Base-by-base conservation (phyloP, 805 yeast genomes). In the Yarrowia keelungensis region DNA sequence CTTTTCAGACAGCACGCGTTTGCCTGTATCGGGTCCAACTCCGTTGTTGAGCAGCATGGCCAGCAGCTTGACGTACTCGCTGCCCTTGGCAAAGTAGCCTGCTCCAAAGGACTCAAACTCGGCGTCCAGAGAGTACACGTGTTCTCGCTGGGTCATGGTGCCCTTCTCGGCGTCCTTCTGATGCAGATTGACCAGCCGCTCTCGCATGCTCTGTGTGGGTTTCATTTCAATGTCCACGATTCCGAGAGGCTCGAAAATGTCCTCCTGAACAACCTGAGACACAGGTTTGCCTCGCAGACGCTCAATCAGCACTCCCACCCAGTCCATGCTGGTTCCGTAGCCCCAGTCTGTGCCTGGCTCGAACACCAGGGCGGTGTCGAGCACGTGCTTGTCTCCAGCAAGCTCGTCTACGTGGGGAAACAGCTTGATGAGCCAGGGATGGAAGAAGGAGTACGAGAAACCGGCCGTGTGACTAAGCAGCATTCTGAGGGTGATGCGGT, bases 21-120 rank as follows among this genome's bases (percentile, higher is more conserved):
- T 69, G 2, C 84, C 83, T 0, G 76, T 78, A 2, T 58, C 53
- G 32, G 81, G 78, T 1, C 81, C 80, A n/a, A 72, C 69, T 9
- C 85, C 85, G 51, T 77, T 76, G 70, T 82, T 82, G 51, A 83
- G 75, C 71, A 82, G 75, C n/a, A 79, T 74, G 11, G 83, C 75
- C 35, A 83, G 69, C 58, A 82, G 76, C 70, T 76, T 78, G 67
- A 78, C 75, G 70, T 79, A 82, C 70, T 83, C 85, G 12, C 73
- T 74, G 5, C 79, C 81, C 5, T 79, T 81, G 1, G 82, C 78
- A 68, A 78, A 81, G 51, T 79, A 71, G 7, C 85, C 85, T 10
- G 80, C 83, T 36, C 85, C 85, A 8, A 83, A 85, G 71, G 67
- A 61, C 45, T 61, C 67, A 14, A 61, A 61, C n/a, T 39, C 39